phyloP scores from a whole-genome alignment of 176 grass and related monocot genomes.

The Zoysia pacifica region DNA sequence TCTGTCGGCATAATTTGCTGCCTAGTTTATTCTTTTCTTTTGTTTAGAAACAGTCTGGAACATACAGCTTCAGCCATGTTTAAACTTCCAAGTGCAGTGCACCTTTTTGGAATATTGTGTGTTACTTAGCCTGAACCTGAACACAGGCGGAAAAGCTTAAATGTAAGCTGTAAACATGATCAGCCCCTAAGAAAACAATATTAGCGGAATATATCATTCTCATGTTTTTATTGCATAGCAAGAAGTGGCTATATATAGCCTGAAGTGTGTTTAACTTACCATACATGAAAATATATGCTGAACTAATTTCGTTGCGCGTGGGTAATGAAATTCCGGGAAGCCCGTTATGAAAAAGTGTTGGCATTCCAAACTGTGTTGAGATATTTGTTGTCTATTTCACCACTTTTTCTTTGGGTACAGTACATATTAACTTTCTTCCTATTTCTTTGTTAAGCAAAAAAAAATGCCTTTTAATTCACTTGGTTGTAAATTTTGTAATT shows the following conservation, averaged over 20 bases:
- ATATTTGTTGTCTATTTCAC: not conserved
- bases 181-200: not conserved
- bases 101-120: not conserved
- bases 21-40: not conserved
- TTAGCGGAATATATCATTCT: not conserved
- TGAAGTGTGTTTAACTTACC: not conserved
- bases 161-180: not conserved
- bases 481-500: not conserved
- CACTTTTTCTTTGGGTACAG: not conserved
- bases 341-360: not conserved
- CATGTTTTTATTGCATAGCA: not conserved
- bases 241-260: not conserved
- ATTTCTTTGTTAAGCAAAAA: slow-evolving; percentile 2
- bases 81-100: not conserved
- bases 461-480: not conserved
- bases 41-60: not conserved
- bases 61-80: not conserved
- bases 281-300: too few species aligned
- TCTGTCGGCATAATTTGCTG: not conserved
- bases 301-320: too few species aligned
- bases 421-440: not conserved
- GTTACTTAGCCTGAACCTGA: not conserved
- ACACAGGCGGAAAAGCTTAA: not conserved
- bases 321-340: too few species aligned
- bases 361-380: slow-evolving; percentile 6